phyloP scores from a whole-genome alignment of 2,329 filamentous ascomycete genomes.

The Colletotrichum zoysiae region DNA sequence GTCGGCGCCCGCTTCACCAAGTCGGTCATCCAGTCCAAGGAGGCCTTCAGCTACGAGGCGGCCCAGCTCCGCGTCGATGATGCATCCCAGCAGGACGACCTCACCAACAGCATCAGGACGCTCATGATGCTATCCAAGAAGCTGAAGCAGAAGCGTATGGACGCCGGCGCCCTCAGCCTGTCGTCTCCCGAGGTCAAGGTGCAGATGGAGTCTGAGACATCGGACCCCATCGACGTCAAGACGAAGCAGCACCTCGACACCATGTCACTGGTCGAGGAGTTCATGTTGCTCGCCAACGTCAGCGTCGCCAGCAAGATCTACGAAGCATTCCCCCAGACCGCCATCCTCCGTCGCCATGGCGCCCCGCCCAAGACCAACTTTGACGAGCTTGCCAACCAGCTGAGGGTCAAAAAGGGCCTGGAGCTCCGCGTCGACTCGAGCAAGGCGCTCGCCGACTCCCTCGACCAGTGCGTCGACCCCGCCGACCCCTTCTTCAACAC shows the following conservation, averaged over 20 bases:
- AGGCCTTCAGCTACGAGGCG: conserved; percentile 98
- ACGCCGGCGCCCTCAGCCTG: conserved; percentile 92
- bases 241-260: conserved; percentile 95
- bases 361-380: conserved; percentile 97
- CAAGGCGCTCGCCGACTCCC: conserved; percentile 90
- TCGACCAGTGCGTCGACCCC: conserved; percentile 85
- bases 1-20: conserved; percentile 92
- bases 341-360: conserved; percentile 90
- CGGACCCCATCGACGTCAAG: conserved; percentile 95
- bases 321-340: conserved; percentile 92
- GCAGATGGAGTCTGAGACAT: conserved; percentile 94
- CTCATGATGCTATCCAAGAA: conserved; percentile 92
- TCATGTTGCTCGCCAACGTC: conserved; percentile 98
- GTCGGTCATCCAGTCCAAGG: conserved; percentile 95
- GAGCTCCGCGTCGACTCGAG: conserved; percentile 88
- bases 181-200: conserved; percentile 98
- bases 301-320: conserved; percentile 93
- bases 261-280: conserved; percentile 97
- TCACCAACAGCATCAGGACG: conserved; percentile 89
- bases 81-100: conserved; percentile 84
- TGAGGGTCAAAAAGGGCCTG: conserved; percentile 86
- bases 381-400: conserved; percentile 90
- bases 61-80: conserved; percentile 96
- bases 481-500: conserved; percentile 98
- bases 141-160: conserved; percentile 94